Conservation (phyloP, 2,329 filamentous ascomycete genomes). For the Apiospora koreana region DNA sequence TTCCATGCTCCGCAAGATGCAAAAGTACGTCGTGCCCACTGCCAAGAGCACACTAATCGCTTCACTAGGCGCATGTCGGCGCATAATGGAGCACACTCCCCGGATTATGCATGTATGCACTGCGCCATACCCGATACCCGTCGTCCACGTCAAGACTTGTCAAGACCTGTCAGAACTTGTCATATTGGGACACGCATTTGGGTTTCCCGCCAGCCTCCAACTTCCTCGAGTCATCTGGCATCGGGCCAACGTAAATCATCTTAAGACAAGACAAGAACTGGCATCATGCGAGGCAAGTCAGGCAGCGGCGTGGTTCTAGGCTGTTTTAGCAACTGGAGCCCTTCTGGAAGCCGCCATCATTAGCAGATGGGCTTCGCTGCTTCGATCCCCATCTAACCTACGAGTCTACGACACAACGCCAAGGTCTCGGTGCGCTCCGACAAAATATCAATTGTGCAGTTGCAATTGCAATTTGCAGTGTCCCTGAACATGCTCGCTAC, state of each 20-base stretch:
- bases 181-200: background rate
- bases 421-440: background rate
- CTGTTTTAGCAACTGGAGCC: background rate
- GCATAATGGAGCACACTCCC: background rate
- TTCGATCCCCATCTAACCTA: background rate
- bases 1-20: background rate
- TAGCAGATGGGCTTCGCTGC: background rate
- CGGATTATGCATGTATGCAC: constrained; percentile 1
- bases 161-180: background rate
- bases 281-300: background rate
- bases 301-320: background rate
- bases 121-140: background rate
- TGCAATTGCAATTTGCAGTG: no score
- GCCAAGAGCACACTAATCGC: background rate
- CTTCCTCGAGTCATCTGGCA: background rate
- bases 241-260: background rate
- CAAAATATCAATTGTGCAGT: background rate
- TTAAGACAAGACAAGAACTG: background rate
- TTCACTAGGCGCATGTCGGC: background rate
- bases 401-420: background rate
- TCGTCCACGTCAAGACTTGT: background rate
- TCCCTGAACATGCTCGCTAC: background rate
- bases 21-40: background rate
- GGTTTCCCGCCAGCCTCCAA: constrained; percentile 3
- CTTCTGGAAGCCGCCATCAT: background rate